These are phyloP conservation scores for Phaffia rhodozyma DNA, from an alignment of 1,284 basidiomycete species.

Conservation along the genomic window DNA sequence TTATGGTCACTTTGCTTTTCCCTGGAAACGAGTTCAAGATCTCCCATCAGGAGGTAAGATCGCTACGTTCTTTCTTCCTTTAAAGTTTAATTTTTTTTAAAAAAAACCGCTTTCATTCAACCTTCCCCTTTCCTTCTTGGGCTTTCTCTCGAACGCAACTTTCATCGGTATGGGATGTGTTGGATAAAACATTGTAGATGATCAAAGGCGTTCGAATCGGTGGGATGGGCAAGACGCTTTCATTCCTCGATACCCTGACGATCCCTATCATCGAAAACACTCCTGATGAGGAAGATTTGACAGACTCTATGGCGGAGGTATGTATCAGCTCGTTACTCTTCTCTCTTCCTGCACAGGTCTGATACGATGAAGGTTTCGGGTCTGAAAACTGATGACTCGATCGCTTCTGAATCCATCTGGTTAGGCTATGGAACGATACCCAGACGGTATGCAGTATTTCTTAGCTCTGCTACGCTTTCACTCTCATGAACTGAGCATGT, in stretches of 20 bases:
- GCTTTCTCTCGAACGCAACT: too few species aligned
- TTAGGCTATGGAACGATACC: conserved; percentile 60
- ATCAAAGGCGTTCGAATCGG: conserved; percentile 73
- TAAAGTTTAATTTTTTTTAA: too few species aligned
- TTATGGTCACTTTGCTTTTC: conserved; percentile 70
- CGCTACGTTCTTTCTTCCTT: neutral
- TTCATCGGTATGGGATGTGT: conserved; percentile 24
- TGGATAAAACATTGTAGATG: conserved; percentile 54
- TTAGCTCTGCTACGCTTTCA: too few species aligned
- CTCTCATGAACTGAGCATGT: too few species aligned
- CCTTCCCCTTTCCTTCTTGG: neutral
- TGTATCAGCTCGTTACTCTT: too few species aligned
- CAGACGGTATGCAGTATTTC: conserved; percentile 38
- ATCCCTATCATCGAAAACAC: conserved; percentile 82
- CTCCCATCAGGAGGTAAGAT: conserved; percentile 52
- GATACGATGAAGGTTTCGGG: neutral
- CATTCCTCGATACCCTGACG: conserved; percentile 71
- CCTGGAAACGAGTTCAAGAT: conserved; percentile 55
- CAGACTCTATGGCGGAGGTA: conserved; percentile 62
- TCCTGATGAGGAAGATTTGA: conserved; percentile 71
- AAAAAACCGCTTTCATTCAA: too few species aligned
- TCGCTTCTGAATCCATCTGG: neutral
- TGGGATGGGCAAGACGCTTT: conserved; percentile 56
- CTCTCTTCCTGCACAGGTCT: neutral
- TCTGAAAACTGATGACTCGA: neutral